Evolutionary conservation across 116 monocot genomes (phyloP), one percentile per base, ranked within the genome.

Genomic region (Cymodocea nodosa): DNA sequence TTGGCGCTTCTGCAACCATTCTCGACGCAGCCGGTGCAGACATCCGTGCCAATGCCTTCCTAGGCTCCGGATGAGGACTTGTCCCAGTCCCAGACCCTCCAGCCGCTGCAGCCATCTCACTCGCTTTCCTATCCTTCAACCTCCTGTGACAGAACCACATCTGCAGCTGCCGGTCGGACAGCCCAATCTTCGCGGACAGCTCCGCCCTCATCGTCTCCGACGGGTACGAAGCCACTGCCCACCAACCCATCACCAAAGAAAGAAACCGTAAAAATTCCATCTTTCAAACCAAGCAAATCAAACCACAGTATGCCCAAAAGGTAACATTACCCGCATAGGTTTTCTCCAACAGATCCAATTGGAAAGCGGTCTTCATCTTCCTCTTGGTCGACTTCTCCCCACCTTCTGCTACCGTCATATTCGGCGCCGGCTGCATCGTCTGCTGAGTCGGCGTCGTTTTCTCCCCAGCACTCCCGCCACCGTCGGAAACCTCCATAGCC

Each of bases 81-180:
- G 73, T 40, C 51, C 64, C 60, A 2, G 49, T 56, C n/a, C 56
- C 66, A 4, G 37, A 60, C 6, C 68, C 55, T 56, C 59, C 68
- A 22, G 77, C 17, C 44, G 50, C 70, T n/a, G 64, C 62, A 0
- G 63, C 68, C 68, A 82, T 83, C 72, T 82, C 80, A 24, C 63
- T 79, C 16, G 68, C 67, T 67, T 97, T 97, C 66, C 92, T 71
- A 65, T 97, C 97, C 68, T 97, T 97, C 18, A 91, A 78, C 74
- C 97, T 79, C 56, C 97, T 75, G 53, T 98, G 97, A 60, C 97
- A 98, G 71, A 98, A 98, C 91, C 97, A 98, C 97, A 98, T 98
- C 88, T 98, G 97, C 20, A 98, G 82, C 76, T 98, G 97, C 70
- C 97, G 81, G 71, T 98, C 97, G 6, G 83, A 75, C 1, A 98